Evolutionary conservation across 495 filamentous ascomycete species (phyloP).

Genomic region (Bryoglossum gracile): DNA sequence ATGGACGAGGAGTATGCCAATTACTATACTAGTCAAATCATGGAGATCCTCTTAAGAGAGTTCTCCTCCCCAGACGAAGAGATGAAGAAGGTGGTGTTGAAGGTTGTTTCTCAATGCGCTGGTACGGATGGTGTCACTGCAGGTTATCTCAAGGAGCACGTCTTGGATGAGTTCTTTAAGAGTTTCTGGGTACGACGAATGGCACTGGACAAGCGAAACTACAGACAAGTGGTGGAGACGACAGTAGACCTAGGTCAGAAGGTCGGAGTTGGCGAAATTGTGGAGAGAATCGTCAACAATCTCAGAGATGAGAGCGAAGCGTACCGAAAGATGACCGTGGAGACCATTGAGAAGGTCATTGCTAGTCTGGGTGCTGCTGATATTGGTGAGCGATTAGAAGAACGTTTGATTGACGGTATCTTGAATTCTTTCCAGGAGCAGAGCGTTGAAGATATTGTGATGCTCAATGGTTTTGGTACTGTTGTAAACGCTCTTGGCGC

Average conservation of each 20-base stretch:
- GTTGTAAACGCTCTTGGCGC: slow-evolving; percentile 93
- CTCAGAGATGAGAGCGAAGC: slow-evolving; percentile 97
- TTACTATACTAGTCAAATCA: slow-evolving; percentile 97
- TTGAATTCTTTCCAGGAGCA: slow-evolving; percentile 97
- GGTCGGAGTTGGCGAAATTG: slow-evolving; percentile 89
- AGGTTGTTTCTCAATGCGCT: slow-evolving; percentile 96
- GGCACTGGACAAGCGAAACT: slow-evolving; percentile 95
- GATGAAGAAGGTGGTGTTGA: slow-evolving; percentile 99
- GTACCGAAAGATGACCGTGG: slow-evolving; percentile 98
- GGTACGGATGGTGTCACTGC: slow-evolving; percentile 92
- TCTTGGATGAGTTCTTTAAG: slow-evolving; percentile 95
- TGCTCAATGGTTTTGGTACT: slow-evolving; percentile 98
- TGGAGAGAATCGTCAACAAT: slow-evolving; percentile 87
- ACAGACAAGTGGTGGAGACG: slow-evolving; percentile 94
- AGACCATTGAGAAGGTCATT: slow-evolving; percentile 94
- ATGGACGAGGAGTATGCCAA: slow-evolving; percentile 99
- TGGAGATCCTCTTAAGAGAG: slow-evolving; percentile 95
- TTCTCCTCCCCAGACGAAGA: slow-evolving; percentile 97
- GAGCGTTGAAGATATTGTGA: slow-evolving; percentile 89
- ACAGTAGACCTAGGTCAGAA: slow-evolving; percentile 97
- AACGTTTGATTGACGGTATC: slow-evolving; percentile 92
- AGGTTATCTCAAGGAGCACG: slow-evolving; percentile 88
- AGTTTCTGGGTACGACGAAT: slow-evolving; percentile 97
- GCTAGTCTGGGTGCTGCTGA: slow-evolving; percentile 89
- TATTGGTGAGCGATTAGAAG: slow-evolving; percentile 85